phyloP scores from a whole-genome alignment of 805 yeast species.

The Wickerhamomyces rabaulensis region DNA sequence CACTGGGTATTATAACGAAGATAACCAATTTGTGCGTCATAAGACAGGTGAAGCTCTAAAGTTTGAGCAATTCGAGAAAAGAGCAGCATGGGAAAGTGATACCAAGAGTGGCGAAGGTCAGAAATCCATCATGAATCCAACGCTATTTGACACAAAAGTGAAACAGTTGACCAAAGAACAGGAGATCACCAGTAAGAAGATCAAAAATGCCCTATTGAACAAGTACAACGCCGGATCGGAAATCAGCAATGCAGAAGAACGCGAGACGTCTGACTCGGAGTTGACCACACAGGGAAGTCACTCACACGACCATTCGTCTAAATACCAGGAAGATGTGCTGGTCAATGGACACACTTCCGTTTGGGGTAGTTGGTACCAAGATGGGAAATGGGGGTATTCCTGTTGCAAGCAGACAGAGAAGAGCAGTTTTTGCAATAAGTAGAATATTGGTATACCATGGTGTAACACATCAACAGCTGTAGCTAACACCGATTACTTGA shows the following conservation, averaged over 20 bases:
- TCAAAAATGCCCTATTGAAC: conserved; percentile 28
- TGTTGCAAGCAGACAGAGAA: conserved; percentile 34
- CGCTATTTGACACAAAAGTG: conserved; percentile 34
- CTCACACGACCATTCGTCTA: conserved; percentile 12
- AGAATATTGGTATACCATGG: too few relatives aligned
- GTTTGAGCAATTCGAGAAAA: conserved; percentile 38
- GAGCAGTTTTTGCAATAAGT: conserved; percentile 27
- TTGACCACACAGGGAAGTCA: too few relatives aligned
- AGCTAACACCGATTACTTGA: too few relatives aligned
- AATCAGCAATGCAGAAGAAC: conserved; percentile 1
- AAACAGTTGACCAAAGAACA: conserved; percentile 29
- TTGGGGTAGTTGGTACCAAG: conserved; percentile 39
- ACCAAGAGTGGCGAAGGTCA: conserved; percentile 17
- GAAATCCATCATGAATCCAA: conserved; percentile 40
- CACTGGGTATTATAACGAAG: conserved; percentile 31
- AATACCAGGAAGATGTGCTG: conserved; percentile 32
- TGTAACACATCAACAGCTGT: too few relatives aligned
- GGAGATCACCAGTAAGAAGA: conserved; percentile 23
- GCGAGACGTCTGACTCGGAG: background rate
- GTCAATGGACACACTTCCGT: conserved; percentile 35
- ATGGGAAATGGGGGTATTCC: conserved; percentile 39
- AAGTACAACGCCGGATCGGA: conserved; percentile 30
- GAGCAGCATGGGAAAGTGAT: conserved; percentile 43
- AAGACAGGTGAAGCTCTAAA: conserved; percentile 53
- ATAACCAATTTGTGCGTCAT: conserved; percentile 46